phyloP scores from a whole-genome alignment of 805 yeast species.

The Aciculoconidium aculeatum region DNA sequence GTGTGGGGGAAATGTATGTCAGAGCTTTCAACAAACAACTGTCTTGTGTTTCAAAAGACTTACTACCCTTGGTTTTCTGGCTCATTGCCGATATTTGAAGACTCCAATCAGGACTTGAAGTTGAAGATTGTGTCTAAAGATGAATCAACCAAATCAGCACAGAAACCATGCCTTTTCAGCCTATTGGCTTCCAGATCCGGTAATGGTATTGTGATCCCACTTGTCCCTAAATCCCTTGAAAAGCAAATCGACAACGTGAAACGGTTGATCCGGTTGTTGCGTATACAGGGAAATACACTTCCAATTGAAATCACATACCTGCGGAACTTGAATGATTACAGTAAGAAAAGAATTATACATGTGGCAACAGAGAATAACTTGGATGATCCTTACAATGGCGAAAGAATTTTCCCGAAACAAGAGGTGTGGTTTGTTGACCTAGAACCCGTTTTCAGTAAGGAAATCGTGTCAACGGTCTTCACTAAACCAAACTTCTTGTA shows the following conservation, averaged over 20 bases:
- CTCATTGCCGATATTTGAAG: conserved; percentile 16
- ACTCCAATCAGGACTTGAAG: no score
- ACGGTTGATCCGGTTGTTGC: conserved; percentile 20
- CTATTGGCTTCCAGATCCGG: no score
- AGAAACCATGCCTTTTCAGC: no score
- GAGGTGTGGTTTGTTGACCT: conserved; percentile 24
- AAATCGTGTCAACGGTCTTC: neutral
- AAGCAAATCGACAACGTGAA: conserved; percentile 14
- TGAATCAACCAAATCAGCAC: no score
- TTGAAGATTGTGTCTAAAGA: no score
- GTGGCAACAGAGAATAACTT: conserved; percentile 6
- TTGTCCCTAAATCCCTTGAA: conserved; percentile 13
- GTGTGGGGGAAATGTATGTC: conserved; percentile 24
- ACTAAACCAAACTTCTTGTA: conserved; percentile 10
- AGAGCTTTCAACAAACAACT: conserved; percentile 4
- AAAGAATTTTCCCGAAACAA: conserved; percentile 15
- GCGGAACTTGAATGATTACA: conserved; percentile 9
- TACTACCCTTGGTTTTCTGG: conserved; percentile 29
- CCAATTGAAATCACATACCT: conserved; percentile 25
- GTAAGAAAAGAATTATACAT: conserved; percentile 7
- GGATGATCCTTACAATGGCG: conserved; percentile 1
- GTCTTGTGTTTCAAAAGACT: conserved; percentile 10
- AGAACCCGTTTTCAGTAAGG: conserved; percentile 12
- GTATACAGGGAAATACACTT: conserved; percentile 20
- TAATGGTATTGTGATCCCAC: conserved; percentile 32